These are phyloP conservation scores for Mycosarcoma maydis DNA, from an alignment of 1,284 basidiomycete genomes.

Conservation along the genomic window DNA sequence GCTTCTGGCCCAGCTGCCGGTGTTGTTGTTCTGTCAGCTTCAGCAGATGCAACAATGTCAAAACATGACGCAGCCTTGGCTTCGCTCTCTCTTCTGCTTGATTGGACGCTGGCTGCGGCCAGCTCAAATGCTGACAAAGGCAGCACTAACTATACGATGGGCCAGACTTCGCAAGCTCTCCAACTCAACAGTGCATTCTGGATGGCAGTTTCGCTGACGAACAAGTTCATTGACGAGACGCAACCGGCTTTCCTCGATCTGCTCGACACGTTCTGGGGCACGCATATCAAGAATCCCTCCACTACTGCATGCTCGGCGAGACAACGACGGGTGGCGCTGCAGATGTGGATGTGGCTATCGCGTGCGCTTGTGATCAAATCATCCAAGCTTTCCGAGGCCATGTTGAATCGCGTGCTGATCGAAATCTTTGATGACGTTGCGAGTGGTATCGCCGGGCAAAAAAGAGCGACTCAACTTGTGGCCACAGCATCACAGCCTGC, in stretches of 20 bases:
- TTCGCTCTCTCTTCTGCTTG: constrained; percentile 19
- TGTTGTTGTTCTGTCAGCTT: not conserved
- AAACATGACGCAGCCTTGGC: constrained; percentile 24
- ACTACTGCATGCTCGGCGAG: not conserved
- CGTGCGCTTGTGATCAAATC: constrained; percentile 52
- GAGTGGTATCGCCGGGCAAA: not conserved
- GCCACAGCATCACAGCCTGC: not conserved
- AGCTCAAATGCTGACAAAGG: not conserved
- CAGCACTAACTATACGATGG: not conserved
- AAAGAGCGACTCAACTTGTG: constrained; percentile 2
- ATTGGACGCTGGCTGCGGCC: constrained; percentile 20
- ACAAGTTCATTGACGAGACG: constrained; percentile 55
- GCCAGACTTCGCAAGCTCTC: constrained; percentile 12
- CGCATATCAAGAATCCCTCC: constrained; percentile 10
- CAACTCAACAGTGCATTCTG: constrained; percentile 33
- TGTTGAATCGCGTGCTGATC: constrained; percentile 48
- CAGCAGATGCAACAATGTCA: not conserved
- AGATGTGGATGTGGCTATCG: constrained; percentile 57
- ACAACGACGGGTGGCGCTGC: constrained; percentile 22
- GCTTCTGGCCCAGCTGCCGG: constrained; percentile 22
- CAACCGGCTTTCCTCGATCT: constrained; percentile 20
- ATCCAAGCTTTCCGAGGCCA: constrained; percentile 37
- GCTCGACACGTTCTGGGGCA: constrained; percentile 48
- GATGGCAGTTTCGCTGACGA: constrained; percentile 28
- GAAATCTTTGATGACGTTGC: constrained; percentile 46